These are phyloP conservation scores for Aspergillus nomiae DNA, from an alignment of 2,329 filamentous ascomycete species.

Conservation along the genomic window DNA sequence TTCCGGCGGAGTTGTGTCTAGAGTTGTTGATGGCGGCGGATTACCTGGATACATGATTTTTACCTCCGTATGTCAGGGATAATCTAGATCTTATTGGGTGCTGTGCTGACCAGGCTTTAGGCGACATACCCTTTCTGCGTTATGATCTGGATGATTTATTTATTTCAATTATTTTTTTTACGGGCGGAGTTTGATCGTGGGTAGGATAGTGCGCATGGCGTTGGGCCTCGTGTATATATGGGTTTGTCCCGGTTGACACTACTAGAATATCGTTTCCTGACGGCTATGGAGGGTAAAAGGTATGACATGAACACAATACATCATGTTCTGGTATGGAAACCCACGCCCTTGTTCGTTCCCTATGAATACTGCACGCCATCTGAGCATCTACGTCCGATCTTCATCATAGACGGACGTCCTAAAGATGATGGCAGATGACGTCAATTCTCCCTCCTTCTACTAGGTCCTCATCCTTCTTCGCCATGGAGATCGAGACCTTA, in stretches of 20 bases:
- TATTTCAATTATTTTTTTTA: neutral
- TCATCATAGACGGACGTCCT: conserved; percentile 46
- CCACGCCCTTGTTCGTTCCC: neutral
- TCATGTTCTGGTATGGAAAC: conserved; percentile 2
- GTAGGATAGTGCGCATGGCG: neutral
- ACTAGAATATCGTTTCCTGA: neutral
- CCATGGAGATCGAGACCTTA: conserved; percentile 27
- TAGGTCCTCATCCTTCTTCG: conserved; percentile 22
- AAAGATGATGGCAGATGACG: conserved; percentile 52
- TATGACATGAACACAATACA: neutral
- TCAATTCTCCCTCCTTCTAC: conserved; percentile 25
- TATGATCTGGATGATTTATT: neutral
- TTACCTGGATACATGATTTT: conserved; percentile 57
- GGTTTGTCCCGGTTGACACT: neutral
- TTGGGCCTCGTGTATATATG: neutral
- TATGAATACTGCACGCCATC: conserved; percentile 26
- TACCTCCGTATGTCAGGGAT: neutral
- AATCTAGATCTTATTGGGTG: neutral
- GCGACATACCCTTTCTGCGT: neutral
- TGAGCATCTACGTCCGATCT: conserved; percentile 40
- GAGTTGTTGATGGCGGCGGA: conserved; percentile 69
- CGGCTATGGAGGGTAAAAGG: neutral
- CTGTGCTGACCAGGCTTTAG: neutral
- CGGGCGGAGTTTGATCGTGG: neutral
- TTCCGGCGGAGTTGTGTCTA: conserved; percentile 65